Evolutionary conservation across 148 eudicot species (phyloP), one percentile per base, ranked within the genome.

Genomic region (Euryodendron excelsum): DNA sequence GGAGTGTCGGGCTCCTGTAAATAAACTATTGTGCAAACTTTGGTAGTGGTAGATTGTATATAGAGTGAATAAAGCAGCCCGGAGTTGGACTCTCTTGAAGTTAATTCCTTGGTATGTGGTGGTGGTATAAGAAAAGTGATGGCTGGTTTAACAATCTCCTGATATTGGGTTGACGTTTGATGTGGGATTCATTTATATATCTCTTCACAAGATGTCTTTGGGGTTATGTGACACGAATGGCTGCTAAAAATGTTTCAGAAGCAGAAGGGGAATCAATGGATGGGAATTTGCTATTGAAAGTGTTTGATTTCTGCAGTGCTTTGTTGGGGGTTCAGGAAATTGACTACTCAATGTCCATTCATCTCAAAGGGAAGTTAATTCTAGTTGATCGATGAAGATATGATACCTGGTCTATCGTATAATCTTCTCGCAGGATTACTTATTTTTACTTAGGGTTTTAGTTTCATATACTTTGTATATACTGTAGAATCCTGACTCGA

Each of bases 1-100:
- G 78, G 86, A 69, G 84, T 66, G 60, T 55, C 3, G n/a, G 33
- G 68, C 80, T 84, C 84, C 77, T 87, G 88, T 88, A 85, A 85
- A 83, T 86, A 82, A 81, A 69, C 60, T 64, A 76, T 30, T 33
- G 72, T 75, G 60, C 72, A 75, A 48, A 73, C 73, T 74, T 70
- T 69, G 80, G 77, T 86, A 59, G 66, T 37, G 28, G 71, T 72
- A 80, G 87, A 58, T 79, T 83, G 87, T 90, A 78, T 80, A 85
- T 86, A 78, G 36, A 37, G 72, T 76, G 82, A 85, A 86, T 86
- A 84, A 89, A 72, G 34, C 41, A 59, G 79, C 50, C 75, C 72
- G 53, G 61, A 67, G 78, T 33, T 36, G 34, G 52, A 72, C 59
- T 79, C n/a, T 80, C 71, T 75, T 77, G 31, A 80, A 80, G 79